Base-by-base conservation (phyloP, 768 basidiomycete genomes). In the Leccinum boreale region DNA sequence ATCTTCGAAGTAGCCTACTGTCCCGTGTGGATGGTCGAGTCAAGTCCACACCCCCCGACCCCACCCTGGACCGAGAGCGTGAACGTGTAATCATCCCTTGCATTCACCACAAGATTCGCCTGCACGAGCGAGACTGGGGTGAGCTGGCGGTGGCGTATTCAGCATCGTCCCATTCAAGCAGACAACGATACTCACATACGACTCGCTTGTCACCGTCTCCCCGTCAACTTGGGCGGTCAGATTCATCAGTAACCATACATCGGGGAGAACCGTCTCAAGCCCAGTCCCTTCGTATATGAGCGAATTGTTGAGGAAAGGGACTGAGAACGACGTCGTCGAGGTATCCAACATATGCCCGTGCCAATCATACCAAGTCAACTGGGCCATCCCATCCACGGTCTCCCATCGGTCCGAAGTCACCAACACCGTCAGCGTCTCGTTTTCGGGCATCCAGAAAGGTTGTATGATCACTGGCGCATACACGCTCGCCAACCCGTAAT, bases 11-110 rank as follows among this genome's bases (percentile, higher is more conserved):
- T n/a, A n/a, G 29, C 83, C 84, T 1, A 84, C 70, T 0, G 81
- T 84, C 14, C 81, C 81, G 0, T 73, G 69, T 0, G 83, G 83
- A 66, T 85, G 83, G 53, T 85, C 84, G 1, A 85, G 71, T 82
- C 83, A 85, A 5, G 83, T 79, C 79, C 81, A 85, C 1, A 78
- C 72, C 1, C 72, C 1, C 79, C 82, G 5, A 85, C 83, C 1
- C 83, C 84, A 12, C 80, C 79, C 45, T 69, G 67, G 3, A 82
- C 83, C 3, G 81, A 82, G 5, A 85, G 65, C 1, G 77, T 79
- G 64, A 85, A 84, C 0, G 76, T 79, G 52, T 79, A 62, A 58
- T 79, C 66, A 5, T 65, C 51, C 1, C 64, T 56, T 10, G 66
- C 53, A 8, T 28, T 28, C 28, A 28, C 2, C 2, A 28, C 28